Base-by-base conservation (phyloP, 2,329 filamentous ascomycete genomes). In the Sarocladium brachiariae region DNA sequence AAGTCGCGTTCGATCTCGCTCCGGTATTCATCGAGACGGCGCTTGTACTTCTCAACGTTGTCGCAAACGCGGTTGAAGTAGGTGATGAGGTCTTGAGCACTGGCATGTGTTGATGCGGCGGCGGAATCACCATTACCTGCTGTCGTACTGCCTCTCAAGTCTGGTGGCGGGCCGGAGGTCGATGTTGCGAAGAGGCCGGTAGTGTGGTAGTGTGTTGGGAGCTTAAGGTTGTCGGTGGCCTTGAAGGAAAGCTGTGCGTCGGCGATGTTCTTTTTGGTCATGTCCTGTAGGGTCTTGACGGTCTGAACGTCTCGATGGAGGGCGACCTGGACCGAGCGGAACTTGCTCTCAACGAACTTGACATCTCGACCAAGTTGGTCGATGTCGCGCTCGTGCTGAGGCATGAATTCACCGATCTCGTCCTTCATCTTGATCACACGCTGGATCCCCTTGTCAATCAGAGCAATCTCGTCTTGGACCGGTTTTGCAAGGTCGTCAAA, bases 401-500 rank as follows among this genome's bases (percentile, higher is more conserved):
- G 76, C 68, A 81, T 74, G 62, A 82, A 84, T 16, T 81, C 80
- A 55, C 87, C 83, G 52, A 92, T 84, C 57, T 95, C 81, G 58
- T 86, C 81, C 62, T 88, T 85, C 66, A 86, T 84, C 52, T 78
- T 77, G 61, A 95, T 90, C 63, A 93, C 89, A 50, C 78, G 77
- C 59, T 89, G 81, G 58, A 99, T 92, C 56, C 85, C 81, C 52
- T 80, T 79, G 67, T 99, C 92, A 55, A 95, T 81, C 9, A 76
- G 70, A 55, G 88, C 81, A 54, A 99, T 87, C 57, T 89, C 73
- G 55, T 83, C 80, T 62, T 95, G 89, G 14, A 96, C 74, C 25
- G 88, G 82, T 57, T 92, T 86, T 53, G 87, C 82, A 24, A 96
- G 83, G 66, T 96, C 92, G 63, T 90, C 89, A 72, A 93, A 96